Conservation (phyloP, 2,329 filamentous ascomycete species). For the Penicillium sp. region DNA sequence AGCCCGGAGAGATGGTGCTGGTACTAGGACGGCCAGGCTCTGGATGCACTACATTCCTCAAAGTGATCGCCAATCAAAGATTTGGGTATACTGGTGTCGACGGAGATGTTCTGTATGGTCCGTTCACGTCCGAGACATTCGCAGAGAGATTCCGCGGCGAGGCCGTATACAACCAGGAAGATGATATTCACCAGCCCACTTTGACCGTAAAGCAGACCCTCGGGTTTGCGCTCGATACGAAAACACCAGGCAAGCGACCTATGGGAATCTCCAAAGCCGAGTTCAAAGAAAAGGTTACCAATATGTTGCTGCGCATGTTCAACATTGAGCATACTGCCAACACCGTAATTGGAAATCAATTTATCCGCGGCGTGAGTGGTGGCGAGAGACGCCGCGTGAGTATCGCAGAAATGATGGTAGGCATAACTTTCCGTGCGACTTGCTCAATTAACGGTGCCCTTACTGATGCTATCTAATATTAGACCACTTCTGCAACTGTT, state of each 20-base stretch:
- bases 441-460: too few species aligned
- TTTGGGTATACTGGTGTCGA: constrained; percentile 63
- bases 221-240: constrained; percentile 80
- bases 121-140: constrained; percentile 72
- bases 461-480: not conserved
- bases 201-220: constrained; percentile 87
- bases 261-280: constrained; percentile 71
- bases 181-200: constrained; percentile 83
- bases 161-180: constrained; percentile 83
- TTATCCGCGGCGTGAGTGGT: constrained; percentile 78
- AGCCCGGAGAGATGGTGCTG: constrained; percentile 85
- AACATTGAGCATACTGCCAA: constrained; percentile 87
- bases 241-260: constrained; percentile 79
- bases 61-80: constrained; percentile 69
- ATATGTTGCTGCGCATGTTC: constrained; percentile 83
- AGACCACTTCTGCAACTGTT: constrained; percentile 68
- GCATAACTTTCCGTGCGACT: not conserved
- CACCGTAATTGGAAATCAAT: constrained; percentile 82
- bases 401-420: constrained; percentile 79
- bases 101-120: constrained; percentile 77
- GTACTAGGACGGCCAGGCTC: constrained; percentile 78
- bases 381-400: constrained; percentile 75
- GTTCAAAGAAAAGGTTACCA: constrained; percentile 76
- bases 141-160: constrained; percentile 74
- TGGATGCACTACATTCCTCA: constrained; percentile 71